Percentiles rank a stretch among this genome's conserved stretches.
Evolutionary conservation across 2,329 filamentous ascomycete genomes (phyloP).

Genomic region (Phaeosphaeriaceae sp.): DNA sequence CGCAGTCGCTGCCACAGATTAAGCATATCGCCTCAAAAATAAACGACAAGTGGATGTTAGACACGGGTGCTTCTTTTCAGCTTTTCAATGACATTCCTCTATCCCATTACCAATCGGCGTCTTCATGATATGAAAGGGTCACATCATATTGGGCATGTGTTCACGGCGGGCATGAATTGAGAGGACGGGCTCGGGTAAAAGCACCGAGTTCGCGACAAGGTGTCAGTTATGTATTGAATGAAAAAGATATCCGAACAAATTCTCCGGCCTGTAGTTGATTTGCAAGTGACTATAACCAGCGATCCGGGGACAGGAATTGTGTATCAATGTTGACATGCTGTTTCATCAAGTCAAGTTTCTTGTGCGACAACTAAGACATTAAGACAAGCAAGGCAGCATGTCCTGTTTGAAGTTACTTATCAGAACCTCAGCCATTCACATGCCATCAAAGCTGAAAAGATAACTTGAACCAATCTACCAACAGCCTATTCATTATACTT

Average conservation of each 20-base stretch:
- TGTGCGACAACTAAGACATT: not conserved
- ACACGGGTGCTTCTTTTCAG: slow-evolving; percentile 36
- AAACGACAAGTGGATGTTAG: slow-evolving; percentile 31
- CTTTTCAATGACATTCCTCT: slow-evolving; percentile 44
- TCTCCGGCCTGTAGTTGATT: not conserved
- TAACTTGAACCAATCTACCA: not conserved
- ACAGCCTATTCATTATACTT: slow-evolving; percentile 35
- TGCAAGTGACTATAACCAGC: no score
- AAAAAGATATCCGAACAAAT: slow-evolving; percentile 40
- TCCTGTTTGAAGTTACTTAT: no score
- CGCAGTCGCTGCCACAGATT: slow-evolving; percentile 46
- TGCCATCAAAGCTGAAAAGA: not conserved
- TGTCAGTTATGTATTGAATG: slow-evolving; percentile 47
- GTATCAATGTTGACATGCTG: not conserved
- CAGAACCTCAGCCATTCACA: no score
- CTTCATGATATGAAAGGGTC: slow-evolving; percentile 41
- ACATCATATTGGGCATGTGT: slow-evolving; percentile 37
- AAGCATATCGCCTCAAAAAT: slow-evolving; percentile 32
- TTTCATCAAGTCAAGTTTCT: no score
- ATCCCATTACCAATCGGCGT: slow-evolving; percentile 45
- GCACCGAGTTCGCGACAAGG: slow-evolving; percentile 28
- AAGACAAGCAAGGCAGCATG: no score
- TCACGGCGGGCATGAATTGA: slow-evolving; percentile 42
- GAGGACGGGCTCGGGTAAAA: slow-evolving; percentile 35
- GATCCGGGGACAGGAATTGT: no score